Evolutionary conservation across 768 basidiomycete species (phyloP).

Genomic region (Suillus hirtellus): DNA sequence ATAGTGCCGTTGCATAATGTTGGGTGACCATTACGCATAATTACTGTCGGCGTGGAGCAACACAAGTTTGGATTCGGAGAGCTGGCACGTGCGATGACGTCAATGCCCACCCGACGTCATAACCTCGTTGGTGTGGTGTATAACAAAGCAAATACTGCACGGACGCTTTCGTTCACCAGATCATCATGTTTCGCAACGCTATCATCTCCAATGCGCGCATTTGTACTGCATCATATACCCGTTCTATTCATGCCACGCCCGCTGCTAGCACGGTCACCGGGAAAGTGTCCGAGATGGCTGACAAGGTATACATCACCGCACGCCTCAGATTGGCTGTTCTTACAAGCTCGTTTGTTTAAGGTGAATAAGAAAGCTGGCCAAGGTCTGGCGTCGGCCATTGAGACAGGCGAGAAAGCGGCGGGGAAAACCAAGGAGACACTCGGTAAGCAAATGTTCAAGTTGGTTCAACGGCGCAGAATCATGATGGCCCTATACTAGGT

Average conservation of each 20-base stretch:
- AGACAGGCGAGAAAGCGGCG: slow-evolving; percentile 41
- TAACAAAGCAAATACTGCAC: neutral
- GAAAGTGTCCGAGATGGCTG: slow-evolving; percentile 39
- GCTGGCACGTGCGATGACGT: slow-evolving; percentile 12
- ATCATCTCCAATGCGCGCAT: slow-evolving; percentile 3
- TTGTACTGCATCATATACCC: slow-evolving; percentile 8
- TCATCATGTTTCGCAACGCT: neutral
- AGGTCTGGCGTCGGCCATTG: slow-evolving; percentile 42
- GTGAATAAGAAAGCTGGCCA: slow-evolving; percentile 42
- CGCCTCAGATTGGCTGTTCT: neutral
- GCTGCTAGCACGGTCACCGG: slow-evolving; percentile 35
- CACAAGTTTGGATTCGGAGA: neutral
- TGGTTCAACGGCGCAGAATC: slow-evolving; percentile 5
- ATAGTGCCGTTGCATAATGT: neutral
- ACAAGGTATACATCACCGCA: slow-evolving; percentile 28
- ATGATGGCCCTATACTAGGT: neutral
- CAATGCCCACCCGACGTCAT: slow-evolving; percentile 11
- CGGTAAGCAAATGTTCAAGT: slow-evolving; percentile 22
- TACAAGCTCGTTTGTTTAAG: slow-evolving; percentile 20
- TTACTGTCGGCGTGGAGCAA: neutral
- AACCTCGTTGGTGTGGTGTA: neutral
- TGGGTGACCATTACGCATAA: neutral
- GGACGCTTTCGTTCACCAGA: neutral
- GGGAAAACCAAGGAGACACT: slow-evolving; percentile 39
- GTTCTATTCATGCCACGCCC: slow-evolving; percentile 34